phyloP scores from a whole-genome alignment of 2,329 filamentous ascomycete genomes.

The Xylaria sp. region DNA sequence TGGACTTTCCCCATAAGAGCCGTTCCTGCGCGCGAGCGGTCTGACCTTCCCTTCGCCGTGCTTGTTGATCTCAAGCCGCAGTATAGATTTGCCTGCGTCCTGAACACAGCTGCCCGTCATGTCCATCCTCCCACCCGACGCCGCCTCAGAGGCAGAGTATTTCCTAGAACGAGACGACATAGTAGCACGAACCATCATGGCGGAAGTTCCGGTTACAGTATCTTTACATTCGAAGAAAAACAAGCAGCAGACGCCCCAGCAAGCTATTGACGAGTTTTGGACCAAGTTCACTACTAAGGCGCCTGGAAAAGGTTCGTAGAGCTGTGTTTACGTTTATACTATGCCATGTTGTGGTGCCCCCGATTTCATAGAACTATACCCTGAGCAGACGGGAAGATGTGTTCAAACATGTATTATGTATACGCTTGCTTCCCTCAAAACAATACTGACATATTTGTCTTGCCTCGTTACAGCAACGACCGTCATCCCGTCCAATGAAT shows the following conservation, averaged over 20 bases:
- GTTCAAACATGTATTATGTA: neutral
- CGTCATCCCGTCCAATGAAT: conserved; percentile 75
- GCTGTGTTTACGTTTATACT: neutral
- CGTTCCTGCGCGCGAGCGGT: neutral
- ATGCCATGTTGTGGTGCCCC: neutral
- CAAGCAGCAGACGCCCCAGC: conserved; percentile 70
- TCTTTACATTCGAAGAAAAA: conserved; percentile 45
- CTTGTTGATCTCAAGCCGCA: neutral
- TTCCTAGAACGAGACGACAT: conserved; percentile 37
- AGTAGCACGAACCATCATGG: conserved; percentile 39
- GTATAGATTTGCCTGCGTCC: neutral
- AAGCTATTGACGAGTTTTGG: conserved; percentile 79
- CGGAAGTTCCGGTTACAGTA: conserved; percentile 41
- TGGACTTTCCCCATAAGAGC: conserved; percentile 8
- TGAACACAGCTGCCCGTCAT: conserved; percentile 10
- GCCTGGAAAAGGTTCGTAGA: conserved; percentile 70
- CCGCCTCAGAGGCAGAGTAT: conserved; percentile 40
- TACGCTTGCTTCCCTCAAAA: neutral
- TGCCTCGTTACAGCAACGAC: conserved; percentile 64
- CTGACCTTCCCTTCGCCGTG: neutral
- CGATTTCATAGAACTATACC: neutral
- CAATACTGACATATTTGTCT: conserved; percentile 8
- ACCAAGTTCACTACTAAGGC: conserved; percentile 74
- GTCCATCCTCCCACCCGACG: conserved; percentile 27
- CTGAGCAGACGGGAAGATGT: neutral